Percentiles rank a stretch among this genome's conserved stretches.
Evolutionary conservation across 257 asterid genomes (phyloP).

Genomic region (Salvia rosmarinus): DNA sequence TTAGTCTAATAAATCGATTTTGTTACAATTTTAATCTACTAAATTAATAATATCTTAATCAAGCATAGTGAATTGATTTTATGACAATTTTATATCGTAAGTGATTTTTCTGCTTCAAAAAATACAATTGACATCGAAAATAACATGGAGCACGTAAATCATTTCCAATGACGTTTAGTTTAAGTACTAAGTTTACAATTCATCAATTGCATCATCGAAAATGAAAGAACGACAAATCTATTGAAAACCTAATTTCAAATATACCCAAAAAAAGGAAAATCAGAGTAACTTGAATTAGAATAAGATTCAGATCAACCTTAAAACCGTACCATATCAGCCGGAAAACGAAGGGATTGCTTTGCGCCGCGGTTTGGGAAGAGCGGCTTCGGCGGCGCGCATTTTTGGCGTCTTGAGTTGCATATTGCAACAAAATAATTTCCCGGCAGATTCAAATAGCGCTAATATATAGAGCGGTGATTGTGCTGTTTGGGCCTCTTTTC

Average conservation of each 20-base stretch:
- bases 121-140: no score
- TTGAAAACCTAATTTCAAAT: neutral
- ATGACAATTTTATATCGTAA: no score
- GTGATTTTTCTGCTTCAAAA: no score
- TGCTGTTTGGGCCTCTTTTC: neutral
- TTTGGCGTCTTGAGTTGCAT: neutral
- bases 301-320: neutral
- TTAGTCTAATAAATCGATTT: no score
- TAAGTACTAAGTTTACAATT: no score
- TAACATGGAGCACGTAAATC: no score
- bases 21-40: no score
- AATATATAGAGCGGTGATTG: neutral
- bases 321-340: slow-evolving; percentile 1
- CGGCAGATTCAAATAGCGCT: neutral
- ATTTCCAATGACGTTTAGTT: no score
- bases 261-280: neutral
- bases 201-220: neutral
- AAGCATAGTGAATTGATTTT: no score
- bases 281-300: neutral
- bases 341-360: slow-evolving; percentile 10
- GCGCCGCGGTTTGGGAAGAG: neutral
- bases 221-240: neutral
- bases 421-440: neutral
- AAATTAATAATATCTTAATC: no score
- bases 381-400: slow-evolving; percentile 10